A percentile compares a stretch with the other conserved stretches of the same genome.
Conservation (phyloP, 345 rosid genomes). For the Microthlaspi erraticum region DNA sequence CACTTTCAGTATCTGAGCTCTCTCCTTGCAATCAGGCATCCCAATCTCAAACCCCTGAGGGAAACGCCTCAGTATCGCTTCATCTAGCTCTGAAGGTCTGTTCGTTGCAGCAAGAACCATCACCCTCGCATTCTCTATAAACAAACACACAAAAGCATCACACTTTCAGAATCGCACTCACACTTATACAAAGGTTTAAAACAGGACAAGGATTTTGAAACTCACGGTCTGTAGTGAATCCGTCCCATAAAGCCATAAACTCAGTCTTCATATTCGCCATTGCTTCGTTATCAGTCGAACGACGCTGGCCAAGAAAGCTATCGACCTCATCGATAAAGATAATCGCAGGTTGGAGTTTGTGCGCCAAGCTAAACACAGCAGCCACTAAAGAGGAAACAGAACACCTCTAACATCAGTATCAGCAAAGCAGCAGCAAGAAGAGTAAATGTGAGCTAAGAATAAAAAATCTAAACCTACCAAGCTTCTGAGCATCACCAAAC, state of each 20-base stretch:
- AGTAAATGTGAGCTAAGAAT: not conserved
- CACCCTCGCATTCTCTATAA: slow-evolving; percentile 81
- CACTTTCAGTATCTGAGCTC: slow-evolving; percentile 81
- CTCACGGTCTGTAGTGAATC: slow-evolving; percentile 97
- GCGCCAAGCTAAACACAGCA: slow-evolving; percentile 94
- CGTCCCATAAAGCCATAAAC: slow-evolving; percentile 99
- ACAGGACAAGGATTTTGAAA: slow-evolving; percentile 20
- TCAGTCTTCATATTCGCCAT: slow-evolving; percentile 95
- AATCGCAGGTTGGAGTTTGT: slow-evolving; percentile 94
- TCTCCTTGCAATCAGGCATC: slow-evolving; percentile 72
- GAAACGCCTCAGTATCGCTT: slow-evolving; percentile 91
- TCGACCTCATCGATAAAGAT: slow-evolving; percentile 96
- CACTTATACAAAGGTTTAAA: not conserved
- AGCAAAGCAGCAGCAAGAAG: not conserved
- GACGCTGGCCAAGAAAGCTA: slow-evolving; percentile 95
- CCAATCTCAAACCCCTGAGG: slow-evolving; percentile 97
- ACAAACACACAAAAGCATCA: slow-evolving; percentile 33
- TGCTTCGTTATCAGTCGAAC: slow-evolving; percentile 86
- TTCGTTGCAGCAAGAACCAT: slow-evolving; percentile 99
- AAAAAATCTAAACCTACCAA: slow-evolving; percentile 60
- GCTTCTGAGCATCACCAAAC: slow-evolving; percentile 99
- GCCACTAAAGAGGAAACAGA: slow-evolving; percentile 58
- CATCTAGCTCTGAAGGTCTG: slow-evolving; percentile 97
- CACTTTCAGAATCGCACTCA: not conserved
- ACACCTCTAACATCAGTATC: slow-evolving; percentile 10